Evolutionary conservation across 805 yeast genomes (phyloP), one percentile per base, ranked within the genome.

Genomic region (Candida railenensis): DNA sequence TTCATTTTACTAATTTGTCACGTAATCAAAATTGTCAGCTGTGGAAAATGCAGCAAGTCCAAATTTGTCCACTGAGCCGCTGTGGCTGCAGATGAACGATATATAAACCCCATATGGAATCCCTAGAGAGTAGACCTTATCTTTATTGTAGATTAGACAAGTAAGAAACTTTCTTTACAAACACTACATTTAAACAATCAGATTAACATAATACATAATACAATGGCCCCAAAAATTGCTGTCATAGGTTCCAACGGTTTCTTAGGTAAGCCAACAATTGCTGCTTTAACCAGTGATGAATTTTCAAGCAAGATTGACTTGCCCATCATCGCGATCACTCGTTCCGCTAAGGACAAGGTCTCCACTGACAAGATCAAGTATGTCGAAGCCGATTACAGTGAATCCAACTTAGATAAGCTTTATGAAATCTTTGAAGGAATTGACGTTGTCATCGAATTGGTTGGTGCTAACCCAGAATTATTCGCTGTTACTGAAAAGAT

Each of bases 281-380:
- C 63, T 1, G 81, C 82, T 7, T 61, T 82, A 40, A 53, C 73
- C 15, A 66, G 75, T 2, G 58, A 73, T 19, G 53, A 61, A 4
- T 80, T 81, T 54, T 57, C 66, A 18, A 62, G 62, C 47, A 75
- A 76, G 49, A 61, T 63, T 28, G 51, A 63, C 1, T 65, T 67
- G 34, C 87, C 88, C 22, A 61, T 83, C 46, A 71, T 70, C 50
- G 80, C 78, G 0, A 51, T 82, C 46, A 72, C 85, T 28, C 67
- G 82, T 55, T 71, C 72, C 50, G 56, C 65, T 3, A 59, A 71
- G 8, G 67, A 65, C 32, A 52, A 53, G 39, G 43, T 53, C 2
- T 59, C 66, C 5, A 59, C 70, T n/a, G 74, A 67, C 7, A 51
- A 58, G 16, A 53, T 78, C 34, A 56, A 74, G 51, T 77, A 75